Conservation (phyloP, 768 basidiomycete species). For the Sarcomyxa edulis region DNA sequence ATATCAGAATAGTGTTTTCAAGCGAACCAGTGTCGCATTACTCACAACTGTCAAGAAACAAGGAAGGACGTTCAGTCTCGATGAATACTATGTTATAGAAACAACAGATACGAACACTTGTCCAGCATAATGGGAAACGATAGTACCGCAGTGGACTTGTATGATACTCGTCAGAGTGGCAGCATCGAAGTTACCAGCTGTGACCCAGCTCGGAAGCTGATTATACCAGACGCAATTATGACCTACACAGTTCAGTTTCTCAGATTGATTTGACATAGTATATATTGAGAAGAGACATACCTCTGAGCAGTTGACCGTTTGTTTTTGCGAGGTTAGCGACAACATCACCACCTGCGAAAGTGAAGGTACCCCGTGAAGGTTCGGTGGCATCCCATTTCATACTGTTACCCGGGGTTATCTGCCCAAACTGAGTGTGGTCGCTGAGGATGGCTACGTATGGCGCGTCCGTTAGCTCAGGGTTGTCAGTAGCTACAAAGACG, state of each 20-base stretch:
- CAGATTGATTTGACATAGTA: neutral
- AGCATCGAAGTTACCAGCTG: conserved; percentile 20
- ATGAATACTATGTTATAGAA: neutral
- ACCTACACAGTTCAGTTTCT: conserved; percentile 2
- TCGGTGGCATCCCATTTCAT: conserved; percentile 44
- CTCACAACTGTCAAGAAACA: conserved; percentile 1
- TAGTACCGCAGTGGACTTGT: conserved; percentile 26
- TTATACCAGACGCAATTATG: conserved; percentile 40
- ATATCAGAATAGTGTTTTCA: conserved; percentile 10
- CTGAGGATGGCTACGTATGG: conserved; percentile 31
- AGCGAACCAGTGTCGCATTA: conserved; percentile 1
- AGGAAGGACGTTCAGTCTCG: neutral
- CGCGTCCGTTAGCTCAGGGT: conserved; percentile 34
- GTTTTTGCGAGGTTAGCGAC: conserved; percentile 27
- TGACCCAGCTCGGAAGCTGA: conserved; percentile 35
- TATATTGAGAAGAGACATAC: conserved; percentile 6
- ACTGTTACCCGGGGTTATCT: conserved; percentile 38
- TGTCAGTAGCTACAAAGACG: conserved; percentile 33
- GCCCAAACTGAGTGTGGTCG: conserved; percentile 32
- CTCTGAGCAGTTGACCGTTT: conserved; percentile 31
- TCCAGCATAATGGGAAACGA: conserved; percentile 33
- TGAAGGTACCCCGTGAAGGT: conserved; percentile 26
- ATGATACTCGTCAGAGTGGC: conserved; percentile 25
- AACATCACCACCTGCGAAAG: conserved; percentile 26
- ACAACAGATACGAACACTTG: conserved; percentile 20